Evolutionary conservation across 805 yeast species (phyloP).

Genomic region (Monosporozyma servazzii): DNA sequence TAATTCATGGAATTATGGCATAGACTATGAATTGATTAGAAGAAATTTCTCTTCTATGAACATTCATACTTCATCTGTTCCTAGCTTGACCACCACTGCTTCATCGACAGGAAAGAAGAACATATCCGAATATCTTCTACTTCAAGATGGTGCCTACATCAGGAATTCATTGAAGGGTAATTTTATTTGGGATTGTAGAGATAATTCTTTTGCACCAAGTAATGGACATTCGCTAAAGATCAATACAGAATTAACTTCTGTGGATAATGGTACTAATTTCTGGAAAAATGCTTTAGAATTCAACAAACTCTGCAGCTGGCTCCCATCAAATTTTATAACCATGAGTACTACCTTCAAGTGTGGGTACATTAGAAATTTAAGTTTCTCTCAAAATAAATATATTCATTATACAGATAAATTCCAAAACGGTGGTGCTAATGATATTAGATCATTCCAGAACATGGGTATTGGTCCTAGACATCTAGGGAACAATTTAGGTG

Average conservation of each 20-base stretch:
- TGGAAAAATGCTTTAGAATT: conserved; percentile 29
- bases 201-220: conserved; percentile 35
- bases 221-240: conserved; percentile 36
- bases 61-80: conserved; percentile 9
- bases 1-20: conserved; percentile 5
- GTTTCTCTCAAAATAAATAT: conserved; percentile 17
- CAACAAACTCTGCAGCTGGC: conserved; percentile 19
- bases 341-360: conserved; percentile 40
- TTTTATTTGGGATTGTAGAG: conserved; percentile 34
- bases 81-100: neutral
- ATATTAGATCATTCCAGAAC: conserved; percentile 58
- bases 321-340: conserved; percentile 30
- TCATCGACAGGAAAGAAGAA: conserved; percentile 27
- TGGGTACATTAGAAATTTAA: conserved; percentile 46
- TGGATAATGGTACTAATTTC: conserved; percentile 7
- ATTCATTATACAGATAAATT: conserved; percentile 69
- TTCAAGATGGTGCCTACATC: conserved; percentile 45
- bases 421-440: conserved; percentile 71
- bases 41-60: conserved; percentile 27
- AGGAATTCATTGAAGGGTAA: conserved; percentile 46
- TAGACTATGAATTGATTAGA: conserved; percentile 26
- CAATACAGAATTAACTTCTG: conserved; percentile 33
- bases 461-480: conserved; percentile 62
- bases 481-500: conserved; percentile 53
- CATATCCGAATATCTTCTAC: conserved; percentile 49